phyloP scores from a whole-genome alignment of 345 rosid genomes.

The Eucalyptus sideroxylon region DNA sequence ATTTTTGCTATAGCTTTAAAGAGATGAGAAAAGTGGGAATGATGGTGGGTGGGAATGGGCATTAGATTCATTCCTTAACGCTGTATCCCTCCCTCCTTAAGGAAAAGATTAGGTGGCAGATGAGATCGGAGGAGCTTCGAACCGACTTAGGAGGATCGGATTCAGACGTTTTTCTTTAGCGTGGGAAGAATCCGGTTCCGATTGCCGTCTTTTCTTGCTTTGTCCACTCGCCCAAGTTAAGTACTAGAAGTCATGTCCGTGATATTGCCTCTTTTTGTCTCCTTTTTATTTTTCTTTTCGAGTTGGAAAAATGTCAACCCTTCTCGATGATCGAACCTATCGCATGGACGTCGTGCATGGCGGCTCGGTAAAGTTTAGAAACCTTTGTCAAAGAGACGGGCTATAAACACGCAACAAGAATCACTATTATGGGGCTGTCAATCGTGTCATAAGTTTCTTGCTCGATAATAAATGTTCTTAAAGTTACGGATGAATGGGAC shows the following conservation, averaged over 20 bases:
- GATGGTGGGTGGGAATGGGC: not conserved
- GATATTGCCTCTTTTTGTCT: not conserved
- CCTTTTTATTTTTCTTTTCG: not conserved
- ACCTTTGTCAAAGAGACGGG: not conserved
- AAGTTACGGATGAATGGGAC: not conserved
- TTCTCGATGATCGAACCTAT: not conserved
- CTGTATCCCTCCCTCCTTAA: not conserved
- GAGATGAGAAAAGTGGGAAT: not conserved
- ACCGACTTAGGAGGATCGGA: not conserved
- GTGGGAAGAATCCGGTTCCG: not conserved
- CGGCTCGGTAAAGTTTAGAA: not conserved
- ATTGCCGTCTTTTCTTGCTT: not conserved
- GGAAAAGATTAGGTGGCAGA: not conserved
- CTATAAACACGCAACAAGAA: not conserved
- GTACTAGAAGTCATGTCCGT: not conserved
- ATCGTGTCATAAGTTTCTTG: not conserved
- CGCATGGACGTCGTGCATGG: not conserved
- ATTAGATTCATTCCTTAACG: not conserved
- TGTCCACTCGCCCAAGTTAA: not conserved
- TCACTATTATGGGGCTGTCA: accelerated
- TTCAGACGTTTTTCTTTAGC: not conserved
- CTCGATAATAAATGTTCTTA: not conserved
- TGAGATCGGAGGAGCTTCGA: not conserved
- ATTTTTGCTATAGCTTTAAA: not conserved
- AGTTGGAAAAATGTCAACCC: not conserved